Conservation (phyloP, 352 stramenopile species). For the Lagenidium sp. region DNA sequence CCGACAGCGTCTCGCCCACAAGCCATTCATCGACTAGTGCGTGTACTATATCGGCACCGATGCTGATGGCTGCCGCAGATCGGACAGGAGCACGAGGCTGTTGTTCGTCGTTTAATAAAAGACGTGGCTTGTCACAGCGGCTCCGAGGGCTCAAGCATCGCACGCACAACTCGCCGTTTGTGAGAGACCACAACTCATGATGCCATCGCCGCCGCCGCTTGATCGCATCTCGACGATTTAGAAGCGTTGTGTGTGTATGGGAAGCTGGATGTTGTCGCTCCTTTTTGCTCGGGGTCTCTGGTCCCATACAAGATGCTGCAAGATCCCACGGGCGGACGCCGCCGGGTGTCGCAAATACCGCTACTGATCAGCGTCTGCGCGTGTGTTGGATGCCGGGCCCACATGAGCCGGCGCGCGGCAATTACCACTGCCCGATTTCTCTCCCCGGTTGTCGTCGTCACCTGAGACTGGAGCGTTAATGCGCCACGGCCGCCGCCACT, state of each 20-base stretch:
- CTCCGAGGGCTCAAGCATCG: conserved; percentile 15
- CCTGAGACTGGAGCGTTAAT: too few relatives aligned
- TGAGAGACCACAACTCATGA: neutral
- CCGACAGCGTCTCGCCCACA: too few relatives aligned
- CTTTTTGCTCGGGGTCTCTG: conserved; percentile 8
- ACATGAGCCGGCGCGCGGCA: too few relatives aligned
- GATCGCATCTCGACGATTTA: too few relatives aligned
- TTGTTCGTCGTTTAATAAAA: conserved; percentile 31
- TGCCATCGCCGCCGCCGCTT: conserved; percentile 1
- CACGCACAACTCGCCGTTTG: neutral
- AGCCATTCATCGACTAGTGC: neutral
- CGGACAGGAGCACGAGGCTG: neutral
- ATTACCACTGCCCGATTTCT: too few relatives aligned
- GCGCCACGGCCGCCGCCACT: too few relatives aligned
- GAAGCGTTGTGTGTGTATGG: too few relatives aligned
- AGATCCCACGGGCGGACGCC: conserved; percentile 5
- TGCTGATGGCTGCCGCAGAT: neutral
- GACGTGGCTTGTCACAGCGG: conserved; percentile 32
- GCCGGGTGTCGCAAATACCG: neutral
- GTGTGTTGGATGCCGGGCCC: conserved; percentile 15
- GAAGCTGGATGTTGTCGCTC: conserved; percentile 1
- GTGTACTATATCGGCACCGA: neutral
- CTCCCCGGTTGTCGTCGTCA: too few relatives aligned
- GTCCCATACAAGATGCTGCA: conserved; percentile 3
- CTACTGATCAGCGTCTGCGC: neutral